Conservation (phyloP, 345 rosid genomes). For the Euphorbia pulcherrima region DNA sequence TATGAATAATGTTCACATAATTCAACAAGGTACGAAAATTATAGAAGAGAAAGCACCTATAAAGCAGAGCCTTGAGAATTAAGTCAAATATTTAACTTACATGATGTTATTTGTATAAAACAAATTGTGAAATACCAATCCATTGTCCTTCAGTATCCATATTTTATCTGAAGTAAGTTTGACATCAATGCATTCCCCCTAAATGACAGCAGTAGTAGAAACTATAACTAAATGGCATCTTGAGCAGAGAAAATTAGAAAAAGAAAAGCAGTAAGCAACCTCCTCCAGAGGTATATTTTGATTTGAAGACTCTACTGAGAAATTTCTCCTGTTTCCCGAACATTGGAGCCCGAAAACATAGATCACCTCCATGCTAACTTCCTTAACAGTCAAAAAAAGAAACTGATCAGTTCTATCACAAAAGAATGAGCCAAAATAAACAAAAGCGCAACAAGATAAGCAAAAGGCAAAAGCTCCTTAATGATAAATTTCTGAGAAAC, state of each 20-base stretch:
- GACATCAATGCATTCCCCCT: constrained; percentile 79
- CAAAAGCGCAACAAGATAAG: neutral
- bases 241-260: constrained; percentile 6
- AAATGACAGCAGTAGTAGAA: constrained; percentile 21
- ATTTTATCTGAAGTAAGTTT: constrained; percentile 63
- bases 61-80: neutral
- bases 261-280: constrained; percentile 33
- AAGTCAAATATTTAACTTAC: constrained; percentile 44
- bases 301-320: constrained; percentile 48
- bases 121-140: constrained; percentile 45
- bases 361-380: constrained; percentile 47
- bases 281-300: constrained; percentile 58
- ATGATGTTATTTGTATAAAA: constrained; percentile 33
- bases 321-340: constrained; percentile 38
- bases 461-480: neutral
- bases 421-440: constrained; percentile 3
- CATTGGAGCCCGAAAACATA: constrained; percentile 46
- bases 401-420: constrained; percentile 13
- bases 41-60: neutral
- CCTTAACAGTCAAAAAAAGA: constrained; percentile 43
- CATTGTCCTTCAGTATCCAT: constrained; percentile 65
- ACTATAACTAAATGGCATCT: neutral
- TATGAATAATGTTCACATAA: neutral
- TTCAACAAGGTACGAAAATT: neutral
- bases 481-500: neutral